Percentiles rank a stretch among this genome's conserved stretches.
Conservation (phyloP, 2,329 filamentous ascomycete species). For the Microcyclosporella mali region DNA sequence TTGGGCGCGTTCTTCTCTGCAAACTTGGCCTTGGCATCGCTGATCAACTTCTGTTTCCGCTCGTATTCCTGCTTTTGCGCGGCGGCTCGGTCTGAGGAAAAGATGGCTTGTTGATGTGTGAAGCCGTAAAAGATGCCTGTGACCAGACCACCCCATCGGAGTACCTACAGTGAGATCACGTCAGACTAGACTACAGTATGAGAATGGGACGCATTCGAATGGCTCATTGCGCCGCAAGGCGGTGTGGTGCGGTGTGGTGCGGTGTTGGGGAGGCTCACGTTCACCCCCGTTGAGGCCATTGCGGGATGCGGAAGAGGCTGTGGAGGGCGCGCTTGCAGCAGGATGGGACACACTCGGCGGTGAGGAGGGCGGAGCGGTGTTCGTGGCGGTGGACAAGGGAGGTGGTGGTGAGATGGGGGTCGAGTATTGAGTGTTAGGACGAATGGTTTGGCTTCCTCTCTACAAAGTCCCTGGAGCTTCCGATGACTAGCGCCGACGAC, state of each 20-base stretch:
- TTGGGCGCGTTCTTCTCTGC: constrained; percentile 63
- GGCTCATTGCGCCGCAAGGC: background rate
- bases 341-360: too few relatives aligned
- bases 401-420: background rate
- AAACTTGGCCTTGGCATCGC: constrained; percentile 87
- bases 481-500: too few relatives aligned
- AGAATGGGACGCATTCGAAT: background rate
- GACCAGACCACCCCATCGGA: constrained; percentile 92
- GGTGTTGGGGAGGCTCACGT: constrained; percentile 38
- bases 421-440: background rate
- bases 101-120: constrained; percentile 82
- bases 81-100: constrained; percentile 60
- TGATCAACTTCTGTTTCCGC: constrained; percentile 85
- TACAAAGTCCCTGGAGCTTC: too few relatives aligned
- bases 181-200: background rate
- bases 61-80: constrained; percentile 76
- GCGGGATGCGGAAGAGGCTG: constrained; percentile 2
- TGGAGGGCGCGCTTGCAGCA: background rate
- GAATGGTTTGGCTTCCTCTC: too few relatives aligned
- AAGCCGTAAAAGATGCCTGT: constrained; percentile 92
- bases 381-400: background rate
- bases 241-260: too few relatives aligned
- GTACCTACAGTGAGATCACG: constrained; percentile 58
- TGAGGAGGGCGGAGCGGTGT: too few relatives aligned
- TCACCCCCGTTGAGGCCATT: constrained; percentile 47